Conservation (phyloP, 1,284 basidiomycete species). For the Sporisorium sorghi region DNA sequence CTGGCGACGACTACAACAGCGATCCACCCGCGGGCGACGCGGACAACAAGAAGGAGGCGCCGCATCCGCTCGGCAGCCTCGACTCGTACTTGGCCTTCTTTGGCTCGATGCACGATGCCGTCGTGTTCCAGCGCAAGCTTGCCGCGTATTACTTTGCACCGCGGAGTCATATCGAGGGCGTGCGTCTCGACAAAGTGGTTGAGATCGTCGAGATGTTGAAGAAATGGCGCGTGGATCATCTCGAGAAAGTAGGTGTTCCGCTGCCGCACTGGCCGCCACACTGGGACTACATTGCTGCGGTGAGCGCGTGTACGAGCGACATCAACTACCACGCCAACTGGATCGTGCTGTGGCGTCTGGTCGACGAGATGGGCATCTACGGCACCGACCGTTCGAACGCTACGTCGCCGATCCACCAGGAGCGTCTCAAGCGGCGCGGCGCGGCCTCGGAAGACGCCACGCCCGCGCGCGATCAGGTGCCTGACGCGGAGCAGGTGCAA, state of each 20-base stretch:
- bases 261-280: constrained; percentile 76
- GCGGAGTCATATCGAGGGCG: constrained; percentile 78
- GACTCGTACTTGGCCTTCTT: constrained; percentile 47
- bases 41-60: constrained; percentile 38
- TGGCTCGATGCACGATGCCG: constrained; percentile 30
- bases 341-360: constrained; percentile 70
- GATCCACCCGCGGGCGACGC: constrained; percentile 36
- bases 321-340: constrained; percentile 89
- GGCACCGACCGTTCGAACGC: constrained; percentile 43
- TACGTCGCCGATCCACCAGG: constrained; percentile 40
- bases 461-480: constrained; percentile 26
- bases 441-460: neutral
- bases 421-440: constrained; percentile 20
- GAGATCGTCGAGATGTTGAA: constrained; percentile 76
- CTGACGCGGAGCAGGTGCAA: constrained; percentile 51
- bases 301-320: constrained; percentile 82
- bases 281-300: constrained; percentile 89
- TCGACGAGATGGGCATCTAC: constrained; percentile 82
- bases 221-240: constrained; percentile 81
- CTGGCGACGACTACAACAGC: constrained; percentile 48
- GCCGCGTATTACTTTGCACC: constrained; percentile 83
- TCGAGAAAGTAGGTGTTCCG: constrained; percentile 84
- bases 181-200: constrained; percentile 77
- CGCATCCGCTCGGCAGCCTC: constrained; percentile 30
- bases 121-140: constrained; percentile 79